Percentiles rank a stretch among this genome's conserved stretches.
Evolutionary conservation across 2,329 filamentous ascomycete species (phyloP).

Genomic region (Fusarium lateritium): DNA sequence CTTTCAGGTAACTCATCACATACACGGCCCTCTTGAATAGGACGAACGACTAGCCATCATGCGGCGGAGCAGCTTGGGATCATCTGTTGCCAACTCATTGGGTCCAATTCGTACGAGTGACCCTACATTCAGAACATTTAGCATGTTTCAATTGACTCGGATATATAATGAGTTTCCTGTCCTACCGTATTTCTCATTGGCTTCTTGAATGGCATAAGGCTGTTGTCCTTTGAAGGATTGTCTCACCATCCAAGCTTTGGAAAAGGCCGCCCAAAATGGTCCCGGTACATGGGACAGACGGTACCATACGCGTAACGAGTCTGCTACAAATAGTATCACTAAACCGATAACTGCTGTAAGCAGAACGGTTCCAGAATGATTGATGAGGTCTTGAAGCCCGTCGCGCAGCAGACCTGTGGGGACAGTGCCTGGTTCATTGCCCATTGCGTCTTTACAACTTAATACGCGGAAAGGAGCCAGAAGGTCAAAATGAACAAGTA

Average conservation of each 20-base stretch:
- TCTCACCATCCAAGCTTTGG: slow-evolving; percentile 53
- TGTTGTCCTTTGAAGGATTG: slow-evolving; percentile 46
- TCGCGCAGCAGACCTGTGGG: slow-evolving; percentile 9
- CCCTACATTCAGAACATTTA: rapidly evolving
- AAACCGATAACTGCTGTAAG: background rate
- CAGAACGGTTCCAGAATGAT: background rate
- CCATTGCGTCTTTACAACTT: background rate
- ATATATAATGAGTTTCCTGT: too few relatives aligned
- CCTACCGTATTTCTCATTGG: slow-evolving; percentile 26
- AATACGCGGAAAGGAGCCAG: background rate
- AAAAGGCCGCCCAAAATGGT: slow-evolving; percentile 53
- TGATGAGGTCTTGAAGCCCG: background rate
- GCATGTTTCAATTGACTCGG: too few relatives aligned
- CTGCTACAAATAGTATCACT: slow-evolving; percentile 20
- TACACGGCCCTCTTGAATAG: slow-evolving; percentile 61
- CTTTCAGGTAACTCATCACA: slow-evolving; percentile 60
- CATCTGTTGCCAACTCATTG: slow-evolving; percentile 18
- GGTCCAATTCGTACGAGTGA: slow-evolving; percentile 23
- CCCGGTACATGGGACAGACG: slow-evolving; percentile 55
- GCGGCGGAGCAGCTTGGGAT: slow-evolving; percentile 48
- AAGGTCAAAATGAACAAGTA: background rate
- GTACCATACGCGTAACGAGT: slow-evolving; percentile 46
- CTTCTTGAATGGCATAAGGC: slow-evolving; percentile 44
- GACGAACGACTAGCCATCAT: slow-evolving; percentile 64
- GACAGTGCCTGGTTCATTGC: too few relatives aligned